Percentiles rank a stretch among this genome's conserved stretches.
phyloP scores from a whole-genome alignment of 2,329 filamentous ascomycete genomes.

The Cryoendolithus antarcticus region DNA sequence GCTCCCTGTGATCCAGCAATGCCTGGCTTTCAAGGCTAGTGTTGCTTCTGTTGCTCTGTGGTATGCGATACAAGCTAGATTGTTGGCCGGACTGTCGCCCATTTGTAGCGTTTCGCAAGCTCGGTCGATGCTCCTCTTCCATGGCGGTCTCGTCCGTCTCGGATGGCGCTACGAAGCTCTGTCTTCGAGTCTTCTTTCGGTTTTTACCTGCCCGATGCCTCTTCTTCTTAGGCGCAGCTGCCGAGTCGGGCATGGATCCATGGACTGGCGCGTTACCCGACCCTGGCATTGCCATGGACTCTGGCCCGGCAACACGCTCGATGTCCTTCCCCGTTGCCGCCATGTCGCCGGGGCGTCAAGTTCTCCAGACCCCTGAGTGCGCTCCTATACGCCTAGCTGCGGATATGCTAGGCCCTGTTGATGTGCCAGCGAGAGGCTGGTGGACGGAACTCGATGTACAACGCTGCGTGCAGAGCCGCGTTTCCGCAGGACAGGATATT shows the following conservation, averaged over 20 bases:
- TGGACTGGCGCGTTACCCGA: background rate
- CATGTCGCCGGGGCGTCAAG: too few relatives aligned
- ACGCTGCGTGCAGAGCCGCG: too few relatives aligned
- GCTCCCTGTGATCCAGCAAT: conserved; percentile 67
- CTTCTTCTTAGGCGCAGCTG: conserved; percentile 40
- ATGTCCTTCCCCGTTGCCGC: background rate
- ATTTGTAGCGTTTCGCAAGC: conserved; percentile 25
- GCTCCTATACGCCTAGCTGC: too few relatives aligned
- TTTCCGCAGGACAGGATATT: too few relatives aligned
- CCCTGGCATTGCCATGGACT: conserved; percentile 4
- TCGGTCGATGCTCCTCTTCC: conserved; percentile 33
- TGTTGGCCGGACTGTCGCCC: conserved; percentile 25
- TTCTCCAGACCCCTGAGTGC: too few relatives aligned
- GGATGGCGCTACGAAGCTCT: conserved; percentile 61
- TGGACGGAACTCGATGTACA: too few relatives aligned
- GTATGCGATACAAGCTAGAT: conserved; percentile 42
- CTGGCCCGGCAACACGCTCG: conserved; percentile 4
- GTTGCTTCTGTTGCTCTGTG: conserved; percentile 52
- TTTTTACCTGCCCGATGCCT: conserved; percentile 68
- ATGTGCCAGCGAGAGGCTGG: too few relatives aligned
- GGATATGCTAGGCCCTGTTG: too few relatives aligned
- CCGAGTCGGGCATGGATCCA: conserved; percentile 2
- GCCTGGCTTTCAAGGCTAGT: conserved; percentile 84
- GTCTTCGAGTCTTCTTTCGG: conserved; percentile 54
- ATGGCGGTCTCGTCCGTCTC: conserved; percentile 44